Base-by-base conservation (phyloP, 1,139 yeast species). In the Yamadazyma dushanensis region DNA sequence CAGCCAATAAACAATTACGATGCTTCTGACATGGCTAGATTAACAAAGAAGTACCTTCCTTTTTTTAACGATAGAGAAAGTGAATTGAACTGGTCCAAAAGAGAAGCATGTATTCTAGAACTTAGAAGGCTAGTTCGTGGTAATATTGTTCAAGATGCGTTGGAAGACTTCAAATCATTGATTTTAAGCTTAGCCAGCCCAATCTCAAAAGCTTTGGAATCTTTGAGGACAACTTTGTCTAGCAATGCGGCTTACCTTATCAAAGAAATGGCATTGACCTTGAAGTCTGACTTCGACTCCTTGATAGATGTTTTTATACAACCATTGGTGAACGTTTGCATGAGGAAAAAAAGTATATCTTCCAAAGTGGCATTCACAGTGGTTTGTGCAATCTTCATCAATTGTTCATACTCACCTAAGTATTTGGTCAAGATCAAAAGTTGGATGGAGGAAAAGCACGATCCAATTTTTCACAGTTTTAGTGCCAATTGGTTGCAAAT, bases 201-300 rank as follows among this genome's bases (percentile, higher is more conserved):
- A 8, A 73, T 90, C 2, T 64, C 76, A 37, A 89, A 87, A 47
- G 80, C 89, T 0, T 67, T 81, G 2, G 53, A 70, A 5, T 88
- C 97, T 0, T 66, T 92, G 37, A 70, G 99, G 51, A 92, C 99
- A 0, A 85, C 96, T 0, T 66, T 92, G 16, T 80, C 92, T 1
- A 66, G 80, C 2, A 76, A 84, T 49, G 86, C 90, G 0, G 84
- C 95, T 51, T 87, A 82, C 41, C 57, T 89, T 19, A 67, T 87
- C n/a, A 87, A 86, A 51, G 97, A 90, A 47, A 53, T 79, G 22
- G 79, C 83, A 0, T 66, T 76, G 9, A 54, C 71, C 5, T 51
- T 83, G 18, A 70, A 74, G 0, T 49, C 63, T 3, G 54, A 61
- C 11, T 60, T 86, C 38, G 96, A 89, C 43, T 51, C 70, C 3